Percentiles rank a stretch among this genome's conserved stretches.
Conservation (phyloP, 176 grass and related monocot species). For the Metroxylon sagu region DNA sequence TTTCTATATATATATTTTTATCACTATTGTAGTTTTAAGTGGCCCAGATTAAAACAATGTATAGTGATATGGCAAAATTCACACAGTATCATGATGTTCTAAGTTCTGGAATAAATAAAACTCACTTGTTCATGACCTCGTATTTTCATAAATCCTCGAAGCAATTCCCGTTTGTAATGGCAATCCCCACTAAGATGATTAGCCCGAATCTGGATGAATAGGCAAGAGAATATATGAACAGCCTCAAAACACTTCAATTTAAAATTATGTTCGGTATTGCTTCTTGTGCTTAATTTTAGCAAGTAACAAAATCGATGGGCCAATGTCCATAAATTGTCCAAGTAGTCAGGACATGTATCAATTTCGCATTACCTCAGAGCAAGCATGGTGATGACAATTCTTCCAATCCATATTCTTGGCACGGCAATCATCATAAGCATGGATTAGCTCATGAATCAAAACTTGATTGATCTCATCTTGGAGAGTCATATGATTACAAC, state of each 20-base stretch:
- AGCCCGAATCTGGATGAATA: conserved; percentile 62
- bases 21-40: too few species aligned
- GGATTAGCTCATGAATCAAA: conserved; percentile 81
- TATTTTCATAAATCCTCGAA: conserved; percentile 88
- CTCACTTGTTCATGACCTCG: conserved; percentile 85
- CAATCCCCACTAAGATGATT: conserved; percentile 95
- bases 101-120: conserved; percentile 1
- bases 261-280: too few species aligned
- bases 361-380: conserved; percentile 44
- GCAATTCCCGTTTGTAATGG: conserved; percentile 81
- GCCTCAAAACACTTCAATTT: neutral
- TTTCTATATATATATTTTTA: too few species aligned
- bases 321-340: too few species aligned
- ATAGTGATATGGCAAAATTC: too few species aligned
- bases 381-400: conserved; percentile 94
- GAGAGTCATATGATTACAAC: conserved; percentile 47
- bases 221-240: conserved; percentile 6
- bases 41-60: too few species aligned
- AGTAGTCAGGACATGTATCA: too few species aligned
- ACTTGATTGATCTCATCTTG: conserved; percentile 74
- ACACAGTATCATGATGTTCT: neutral
- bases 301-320: too few species aligned
- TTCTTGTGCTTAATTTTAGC: too few species aligned
- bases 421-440: conserved; percentile 91
- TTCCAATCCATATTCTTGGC: conserved; percentile 71